Conservation (phyloP, 805 yeast genomes). For the Pichia thaimueangensis region DNA sequence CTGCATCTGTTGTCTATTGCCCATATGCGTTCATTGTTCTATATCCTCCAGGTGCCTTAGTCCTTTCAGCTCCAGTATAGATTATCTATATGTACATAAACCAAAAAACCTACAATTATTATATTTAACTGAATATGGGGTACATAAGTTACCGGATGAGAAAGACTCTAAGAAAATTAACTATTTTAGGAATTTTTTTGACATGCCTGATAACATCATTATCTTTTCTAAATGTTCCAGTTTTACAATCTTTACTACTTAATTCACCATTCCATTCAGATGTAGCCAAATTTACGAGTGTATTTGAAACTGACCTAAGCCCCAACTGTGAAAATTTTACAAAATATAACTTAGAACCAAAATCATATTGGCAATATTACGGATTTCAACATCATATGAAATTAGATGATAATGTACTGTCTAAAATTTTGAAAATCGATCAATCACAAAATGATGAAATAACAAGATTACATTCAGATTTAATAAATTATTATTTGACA, state of each 20-base stretch:
- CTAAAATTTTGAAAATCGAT: slow-evolving; percentile 19
- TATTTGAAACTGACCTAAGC: slow-evolving; percentile 6
- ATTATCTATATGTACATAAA: not conserved
- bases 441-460: slow-evolving; percentile 23
- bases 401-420: slow-evolving; percentile 18
- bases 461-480: slow-evolving; percentile 16
- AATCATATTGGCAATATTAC: slow-evolving; percentile 28
- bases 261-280: slow-evolving; percentile 3
- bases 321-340: slow-evolving; percentile 25
- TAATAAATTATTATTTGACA: slow-evolving; percentile 16
- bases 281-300: slow-evolving; percentile 5
- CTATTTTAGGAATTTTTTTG: not conserved
- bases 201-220: slow-evolving; percentile 1
- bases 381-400: slow-evolving; percentile 24
- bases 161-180: not conserved
- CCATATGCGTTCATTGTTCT: not conserved
- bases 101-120: no score
- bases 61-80: not conserved
- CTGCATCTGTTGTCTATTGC: not conserved
- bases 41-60: no score
- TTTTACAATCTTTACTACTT: not conserved
- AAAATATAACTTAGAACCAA: slow-evolving; percentile 18
- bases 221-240: slow-evolving; percentile 1
- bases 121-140: slow-evolving; percentile 1
- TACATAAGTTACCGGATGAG: not conserved